These are phyloP conservation scores for Suillus luteus DNA, from an alignment of 768 basidiomycete genomes.

Conservation along the genomic window DNA sequence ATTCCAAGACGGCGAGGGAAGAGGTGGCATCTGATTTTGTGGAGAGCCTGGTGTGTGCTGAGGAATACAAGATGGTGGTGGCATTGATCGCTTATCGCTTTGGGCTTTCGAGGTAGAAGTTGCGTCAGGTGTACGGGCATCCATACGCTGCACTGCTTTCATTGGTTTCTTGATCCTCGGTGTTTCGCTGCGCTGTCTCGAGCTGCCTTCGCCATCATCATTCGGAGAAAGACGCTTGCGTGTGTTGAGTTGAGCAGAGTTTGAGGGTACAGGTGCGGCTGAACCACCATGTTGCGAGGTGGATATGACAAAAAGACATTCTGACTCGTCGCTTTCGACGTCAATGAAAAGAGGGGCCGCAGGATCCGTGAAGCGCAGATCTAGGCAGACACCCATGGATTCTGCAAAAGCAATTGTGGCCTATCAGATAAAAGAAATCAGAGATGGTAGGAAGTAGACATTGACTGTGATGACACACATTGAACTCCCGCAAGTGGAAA, in stretches of 20 bases:
- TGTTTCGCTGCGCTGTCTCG: slow-evolving; percentile 33
- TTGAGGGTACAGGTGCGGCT: slow-evolving; percentile 15
- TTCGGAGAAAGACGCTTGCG: slow-evolving; percentile 26
- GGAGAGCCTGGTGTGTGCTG: slow-evolving; percentile 17
- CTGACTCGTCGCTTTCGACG: slow-evolving; percentile 65
- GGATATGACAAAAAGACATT: slow-evolving; percentile 76
- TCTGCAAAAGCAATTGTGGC: slow-evolving; percentile 83
- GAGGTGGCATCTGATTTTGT: slow-evolving; percentile 5
- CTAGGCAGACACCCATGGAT: slow-evolving; percentile 60
- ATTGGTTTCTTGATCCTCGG: slow-evolving; percentile 42
- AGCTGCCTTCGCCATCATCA: slow-evolving; percentile 26
- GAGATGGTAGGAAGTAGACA: neutral
- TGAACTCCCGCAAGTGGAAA: slow-evolving; percentile 85
- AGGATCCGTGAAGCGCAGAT: slow-evolving; percentile 76
- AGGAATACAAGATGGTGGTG: slow-evolving; percentile 36
- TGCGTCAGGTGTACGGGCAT: slow-evolving; percentile 15
- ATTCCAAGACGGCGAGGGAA: slow-evolving; percentile 7
- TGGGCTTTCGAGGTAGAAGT: slow-evolving; percentile 15
- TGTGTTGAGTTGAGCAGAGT: slow-evolving; percentile 15
- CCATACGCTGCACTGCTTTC: slow-evolving; percentile 37
- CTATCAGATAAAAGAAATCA: slow-evolving; percentile 38
- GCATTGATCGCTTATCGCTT: slow-evolving; percentile 39
- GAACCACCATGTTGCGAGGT: slow-evolving; percentile 60
- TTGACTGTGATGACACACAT: slow-evolving; percentile 43
- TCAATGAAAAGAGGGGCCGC: slow-evolving; percentile 76